These are phyloP conservation scores for Arachis stenosperma DNA, from an alignment of 306 rosid species.

Conservation along the genomic window DNA sequence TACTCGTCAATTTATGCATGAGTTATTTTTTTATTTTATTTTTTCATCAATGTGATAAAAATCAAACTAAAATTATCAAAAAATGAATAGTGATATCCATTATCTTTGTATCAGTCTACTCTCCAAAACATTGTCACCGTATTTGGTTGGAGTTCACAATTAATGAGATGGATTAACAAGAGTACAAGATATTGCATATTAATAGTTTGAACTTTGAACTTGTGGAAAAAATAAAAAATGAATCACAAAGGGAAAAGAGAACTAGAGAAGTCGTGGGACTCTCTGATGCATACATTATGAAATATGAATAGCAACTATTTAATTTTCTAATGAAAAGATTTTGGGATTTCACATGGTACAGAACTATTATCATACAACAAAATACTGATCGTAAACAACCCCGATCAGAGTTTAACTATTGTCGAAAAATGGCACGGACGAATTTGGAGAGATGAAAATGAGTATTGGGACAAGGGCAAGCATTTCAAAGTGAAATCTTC, in stretches of 20 bases:
- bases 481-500: slow-evolving; percentile 53
- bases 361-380: slow-evolving; percentile 52
- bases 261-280: background rate
- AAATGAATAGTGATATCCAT: too few species aligned
- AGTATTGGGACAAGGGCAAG: slow-evolving; percentile 43
- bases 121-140: too few species aligned
- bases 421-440: slow-evolving; percentile 46
- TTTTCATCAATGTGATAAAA: too few species aligned
- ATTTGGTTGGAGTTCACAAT: background rate
- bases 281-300: slow-evolving; percentile 13
- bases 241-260: background rate
- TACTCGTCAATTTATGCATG: too few species aligned
- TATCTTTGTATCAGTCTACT: too few species aligned
- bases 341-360: slow-evolving; percentile 36
- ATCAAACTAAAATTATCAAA: too few species aligned
- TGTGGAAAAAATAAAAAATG: background rate
- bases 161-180: background rate
- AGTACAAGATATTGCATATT: background rate
- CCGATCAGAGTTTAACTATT: slow-evolving; percentile 43
- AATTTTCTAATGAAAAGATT: slow-evolving; percentile 34
- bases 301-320: slow-evolving; percentile 34
- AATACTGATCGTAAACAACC: slow-evolving; percentile 37
- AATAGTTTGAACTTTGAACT: background rate
- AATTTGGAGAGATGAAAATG: slow-evolving; percentile 34
- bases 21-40: too few species aligned